Evolutionary conservation across 768 basidiomycete species (phyloP).

Genomic region (Cystoderma amianthinum): DNA sequence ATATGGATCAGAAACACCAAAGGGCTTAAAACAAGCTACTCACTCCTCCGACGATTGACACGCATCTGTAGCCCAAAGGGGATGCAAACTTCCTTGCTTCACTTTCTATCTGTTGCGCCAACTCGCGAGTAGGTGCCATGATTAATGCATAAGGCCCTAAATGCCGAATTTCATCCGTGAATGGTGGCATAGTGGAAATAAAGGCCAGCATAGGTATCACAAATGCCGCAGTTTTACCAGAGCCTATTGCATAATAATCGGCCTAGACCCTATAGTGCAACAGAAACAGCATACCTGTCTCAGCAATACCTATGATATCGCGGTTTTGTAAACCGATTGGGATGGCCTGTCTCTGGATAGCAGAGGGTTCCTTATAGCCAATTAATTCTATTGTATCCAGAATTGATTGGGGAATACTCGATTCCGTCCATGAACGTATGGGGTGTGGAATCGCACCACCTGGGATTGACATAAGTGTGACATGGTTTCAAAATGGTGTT

Average conservation of each 20-base stretch:
- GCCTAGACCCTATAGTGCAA: background rate
- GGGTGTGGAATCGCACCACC: conserved; percentile 94
- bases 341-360: conserved; percentile 97
- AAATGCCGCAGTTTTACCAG: conserved; percentile 97
- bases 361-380: conserved; percentile 95
- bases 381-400: conserved; percentile 82
- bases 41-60: conserved; percentile 97
- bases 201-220: conserved; percentile 98
- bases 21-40: conserved; percentile 19
- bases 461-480: conserved; percentile 18
- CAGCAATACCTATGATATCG: conserved; percentile 97
- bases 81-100: conserved; percentile 90
- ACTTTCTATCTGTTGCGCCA: conserved; percentile 94
- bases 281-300: conserved; percentile 64
- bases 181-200: conserved; percentile 77
- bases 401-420: conserved; percentile 70
- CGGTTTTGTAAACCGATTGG: conserved; percentile 97
- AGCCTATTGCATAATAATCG: conserved; percentile 45
- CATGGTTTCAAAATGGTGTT: background rate
- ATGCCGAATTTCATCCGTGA: conserved; percentile 91
- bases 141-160: conserved; percentile 92
- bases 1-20: conserved; percentile 69
- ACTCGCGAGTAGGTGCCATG: conserved; percentile 93
- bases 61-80: conserved; percentile 87
- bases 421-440: conserved; percentile 88